These are phyloP conservation scores for Scleroderma citrinum DNA, from an alignment of 768 basidiomycete genomes.

Conservation along the genomic window DNA sequence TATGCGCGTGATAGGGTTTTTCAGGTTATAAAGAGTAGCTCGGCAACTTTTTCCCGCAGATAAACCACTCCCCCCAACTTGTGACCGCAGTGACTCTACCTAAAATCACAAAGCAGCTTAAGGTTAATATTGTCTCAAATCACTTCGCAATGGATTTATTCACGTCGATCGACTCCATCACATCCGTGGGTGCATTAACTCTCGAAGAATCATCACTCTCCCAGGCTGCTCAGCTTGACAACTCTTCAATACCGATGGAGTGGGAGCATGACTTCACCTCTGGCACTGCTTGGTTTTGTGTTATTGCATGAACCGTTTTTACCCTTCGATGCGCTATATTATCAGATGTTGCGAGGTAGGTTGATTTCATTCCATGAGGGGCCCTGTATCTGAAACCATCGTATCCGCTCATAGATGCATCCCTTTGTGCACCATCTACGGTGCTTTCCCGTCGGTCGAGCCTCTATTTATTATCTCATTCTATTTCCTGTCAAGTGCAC, in stretches of 20 bases:
- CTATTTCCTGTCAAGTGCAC: background rate
- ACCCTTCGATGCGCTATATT: background rate
- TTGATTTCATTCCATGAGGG: background rate
- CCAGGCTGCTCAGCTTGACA: background rate
- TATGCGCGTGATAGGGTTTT: too few species aligned
- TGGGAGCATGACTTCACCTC: background rate
- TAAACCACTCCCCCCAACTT: too few species aligned
- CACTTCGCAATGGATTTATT: too few species aligned
- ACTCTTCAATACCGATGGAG: background rate
- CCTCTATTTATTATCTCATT: conserved; percentile 3
- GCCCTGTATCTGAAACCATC: background rate
- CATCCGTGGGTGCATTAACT: too few species aligned
- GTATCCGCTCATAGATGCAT: background rate
- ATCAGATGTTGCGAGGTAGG: background rate
- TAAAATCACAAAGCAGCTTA: too few species aligned
- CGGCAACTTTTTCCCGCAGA: too few species aligned
- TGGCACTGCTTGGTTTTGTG: conserved; percentile 1
- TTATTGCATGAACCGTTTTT: background rate
- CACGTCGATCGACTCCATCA: too few species aligned
- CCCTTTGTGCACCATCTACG: background rate
- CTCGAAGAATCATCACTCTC: background rate
- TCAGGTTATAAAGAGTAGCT: too few species aligned
- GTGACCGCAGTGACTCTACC: too few species aligned
- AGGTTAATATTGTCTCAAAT: too few species aligned
- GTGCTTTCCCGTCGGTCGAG: background rate